Evolutionary conservation across 768 basidiomycete genomes (phyloP), one percentile per base, ranked within the genome.

Genomic region (Pulveroboletus sp.): DNA sequence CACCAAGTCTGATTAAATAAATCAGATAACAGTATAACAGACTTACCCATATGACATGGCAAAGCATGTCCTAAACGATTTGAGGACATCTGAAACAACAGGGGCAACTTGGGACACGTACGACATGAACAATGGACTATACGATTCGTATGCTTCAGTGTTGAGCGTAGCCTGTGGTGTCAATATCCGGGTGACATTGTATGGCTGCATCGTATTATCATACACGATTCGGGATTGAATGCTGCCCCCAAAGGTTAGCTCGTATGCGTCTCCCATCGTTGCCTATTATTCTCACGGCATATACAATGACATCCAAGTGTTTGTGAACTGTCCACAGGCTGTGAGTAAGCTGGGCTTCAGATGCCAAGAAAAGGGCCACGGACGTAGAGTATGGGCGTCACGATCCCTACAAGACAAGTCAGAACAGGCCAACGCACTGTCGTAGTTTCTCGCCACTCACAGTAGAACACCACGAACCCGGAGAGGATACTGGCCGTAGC

Each of bases 381-480:
- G 78, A 71, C 83, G 59, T 67, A 68, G 41, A 67, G 58, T 54
- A 70, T 69, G 2, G 71, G 72, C 0, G 64, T 66, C 15, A 66
- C 12, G 39, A 72, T 58, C 68, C 66, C 66, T 67, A 12, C 5
- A 17, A 0, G 6, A 47, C 8, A 14, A 14, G 15, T 62, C n/a
- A 55, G 40, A 30, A 46, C 10, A 17, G 27, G 32, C 38, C 11
- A 21, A 18, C 10, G 3, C 7, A 0, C 11, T 28, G 41, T 35
- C 17, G 12, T 35, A 24, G 24, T 6, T 18, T 37, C 14, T 46
- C 17, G 24, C 3, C 46, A 42, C 50, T 55, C 56, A 80, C 82
- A 89, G 71, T 81, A 89, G 71, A 90, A 85, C 65, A 85, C 71
- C 14, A 83, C 71, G 57, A 89, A 83, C 6, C 86, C 82, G 54